phyloP scores from a whole-genome alignment of 768 basidiomycete genomes.

The Mycena kentingensis region DNA sequence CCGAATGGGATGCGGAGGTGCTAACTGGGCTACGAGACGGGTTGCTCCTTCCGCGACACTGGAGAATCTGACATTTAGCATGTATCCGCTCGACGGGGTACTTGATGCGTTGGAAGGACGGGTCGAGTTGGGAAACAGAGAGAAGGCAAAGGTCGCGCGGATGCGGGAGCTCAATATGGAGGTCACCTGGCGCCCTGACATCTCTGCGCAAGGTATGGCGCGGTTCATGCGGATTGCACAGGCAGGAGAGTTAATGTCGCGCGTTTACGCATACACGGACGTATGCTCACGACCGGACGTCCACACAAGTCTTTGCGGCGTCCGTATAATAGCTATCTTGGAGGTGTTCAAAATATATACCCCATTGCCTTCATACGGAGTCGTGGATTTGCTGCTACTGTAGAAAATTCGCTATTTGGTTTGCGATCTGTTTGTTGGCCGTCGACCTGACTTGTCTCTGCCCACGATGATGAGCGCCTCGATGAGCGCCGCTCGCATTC shows the following conservation, averaged over 20 bases:
- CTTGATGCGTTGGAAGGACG: constrained; percentile 13
- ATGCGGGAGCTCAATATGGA: constrained; percentile 16
- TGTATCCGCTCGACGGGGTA: constrained; percentile 12
- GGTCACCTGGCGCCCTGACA: constrained; percentile 9
- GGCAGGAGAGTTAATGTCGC: constrained; percentile 8
- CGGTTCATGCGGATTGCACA: constrained; percentile 15
- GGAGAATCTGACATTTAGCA: constrained; percentile 21
- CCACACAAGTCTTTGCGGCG: constrained; percentile 7
- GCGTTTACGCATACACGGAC: constrained; percentile 16
- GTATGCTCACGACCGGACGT: constrained; percentile 19
- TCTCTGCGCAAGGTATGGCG: constrained; percentile 10
- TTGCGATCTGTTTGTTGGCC: no score
- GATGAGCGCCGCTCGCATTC: no score
- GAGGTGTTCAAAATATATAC: no score
- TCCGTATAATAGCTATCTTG: no score
- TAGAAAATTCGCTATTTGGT: no score
- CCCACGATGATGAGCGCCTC: no score
- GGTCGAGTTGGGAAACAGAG: background rate
- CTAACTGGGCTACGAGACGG: constrained; percentile 10
- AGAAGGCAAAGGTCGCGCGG: background rate
- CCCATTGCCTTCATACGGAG: no score
- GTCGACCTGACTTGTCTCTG: no score
- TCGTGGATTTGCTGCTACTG: no score
- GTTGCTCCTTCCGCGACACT: constrained; percentile 14
- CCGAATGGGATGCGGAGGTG: constrained; percentile 15